Percentiles rank a stretch among this genome's conserved stretches.
Conservation (phyloP, 169 alveolate species). For the Eimeria nieschulzi region DNA sequence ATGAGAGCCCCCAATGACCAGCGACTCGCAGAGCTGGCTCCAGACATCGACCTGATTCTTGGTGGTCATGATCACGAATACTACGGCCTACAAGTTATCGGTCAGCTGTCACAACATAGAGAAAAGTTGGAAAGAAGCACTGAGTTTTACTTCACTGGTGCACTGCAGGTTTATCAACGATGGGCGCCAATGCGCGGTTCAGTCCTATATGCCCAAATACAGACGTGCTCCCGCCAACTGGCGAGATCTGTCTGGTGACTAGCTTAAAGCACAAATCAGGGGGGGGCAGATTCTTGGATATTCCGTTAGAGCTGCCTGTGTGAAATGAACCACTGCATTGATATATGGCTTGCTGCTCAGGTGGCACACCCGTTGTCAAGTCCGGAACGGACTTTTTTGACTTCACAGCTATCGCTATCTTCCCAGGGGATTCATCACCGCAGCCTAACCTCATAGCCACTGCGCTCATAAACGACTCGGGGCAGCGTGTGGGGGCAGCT, state of each 20-base stretch:
- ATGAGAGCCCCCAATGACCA: conserved; percentile 92
- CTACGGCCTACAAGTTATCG: conserved; percentile 77
- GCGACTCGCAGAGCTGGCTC: conserved; percentile 83
- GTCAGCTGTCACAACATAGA: conserved; percentile 21
- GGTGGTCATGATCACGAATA: conserved; percentile 94
- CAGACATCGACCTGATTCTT: conserved; percentile 88
- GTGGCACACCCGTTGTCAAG: conserved; percentile 83
- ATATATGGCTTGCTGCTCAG: conserved; percentile 52
- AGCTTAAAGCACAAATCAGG: no score
- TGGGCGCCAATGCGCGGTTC: no score
- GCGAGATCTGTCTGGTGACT: no score
- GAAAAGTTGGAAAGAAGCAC: no score
- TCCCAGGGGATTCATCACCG: conserved; percentile 76
- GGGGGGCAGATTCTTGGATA: no score
- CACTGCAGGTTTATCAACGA: no score
- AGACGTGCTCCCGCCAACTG: no score
- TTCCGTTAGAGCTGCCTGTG: no score
- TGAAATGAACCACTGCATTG: no score
- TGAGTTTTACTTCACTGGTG: no score
- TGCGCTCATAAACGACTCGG: conserved; percentile 56
- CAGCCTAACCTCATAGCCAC: conserved; percentile 60
- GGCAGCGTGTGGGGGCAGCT: conserved; percentile 64
- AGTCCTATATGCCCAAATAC: no score
- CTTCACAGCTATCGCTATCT: conserved; percentile 81
- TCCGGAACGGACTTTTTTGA: conserved; percentile 91